Base-by-base conservation (phyloP, 306 rosid genomes). In the Leucaena leucocephala region DNA sequence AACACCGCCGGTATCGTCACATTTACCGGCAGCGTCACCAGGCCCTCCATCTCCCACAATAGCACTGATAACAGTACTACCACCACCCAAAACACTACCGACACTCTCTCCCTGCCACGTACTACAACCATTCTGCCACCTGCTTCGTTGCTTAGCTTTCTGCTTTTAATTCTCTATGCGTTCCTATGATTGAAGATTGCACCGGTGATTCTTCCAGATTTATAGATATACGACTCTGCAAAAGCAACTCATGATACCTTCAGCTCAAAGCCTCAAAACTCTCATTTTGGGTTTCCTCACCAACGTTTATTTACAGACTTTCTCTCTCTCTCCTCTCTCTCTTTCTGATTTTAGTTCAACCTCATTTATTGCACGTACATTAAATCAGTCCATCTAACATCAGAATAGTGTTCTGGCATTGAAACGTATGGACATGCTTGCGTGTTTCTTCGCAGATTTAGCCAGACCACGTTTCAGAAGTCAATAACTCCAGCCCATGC, bases 1-100 rank as follows among this genome's bases (percentile, higher is more conserved):
- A 88, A 71, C 3, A 90, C 76, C 5, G 97, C 98, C 0, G 98
- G 94, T 35, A 89, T 34, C 3, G 85, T 36, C 42, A 58, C 78
- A 54, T 84, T 83, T 36, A 84, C 81, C 68, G 97, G 93, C 6
- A 93, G 71, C 67, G 74, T 74, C 74, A 82, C 15, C 33, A 44
- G 0, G 38, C 13, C 86, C 80, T 71, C 27, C 44, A 85, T 50
- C 17, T 6, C 4, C 58, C 58, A 16, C 19, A 8, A 50, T 0
- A 13, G 17, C 54, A 48, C 54, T 3, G 54, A 48, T 16, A 50
- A 16, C 61, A n/a, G 11, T 4, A 62, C 17, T 0, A 58, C 1
- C 65, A 59, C 15, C 38, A 27, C 0, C 65, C 14, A 6, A 10
- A 59, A 1, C 38, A 21, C 36, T 5, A 16, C 21, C 8, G 8